These are phyloP conservation scores for Smallanthus sonchifolius DNA, from an alignment of 129 eudicot genomes.

Conservation along the genomic window DNA sequence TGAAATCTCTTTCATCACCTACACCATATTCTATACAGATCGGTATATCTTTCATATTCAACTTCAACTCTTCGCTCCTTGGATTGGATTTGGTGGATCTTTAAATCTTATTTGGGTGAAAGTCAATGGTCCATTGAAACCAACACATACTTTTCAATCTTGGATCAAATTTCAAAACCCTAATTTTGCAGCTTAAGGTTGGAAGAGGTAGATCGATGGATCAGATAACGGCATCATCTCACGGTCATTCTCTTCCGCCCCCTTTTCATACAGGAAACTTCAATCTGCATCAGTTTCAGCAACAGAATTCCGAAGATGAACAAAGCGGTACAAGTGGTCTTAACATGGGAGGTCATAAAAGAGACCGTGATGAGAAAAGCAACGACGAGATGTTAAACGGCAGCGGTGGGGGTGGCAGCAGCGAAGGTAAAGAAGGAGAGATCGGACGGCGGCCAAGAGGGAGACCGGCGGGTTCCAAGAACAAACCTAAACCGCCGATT, in stretches of 20 bases:
- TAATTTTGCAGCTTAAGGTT: neutral
- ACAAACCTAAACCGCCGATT: slow-evolving; percentile 70
- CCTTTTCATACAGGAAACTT: slow-evolving; percentile 69
- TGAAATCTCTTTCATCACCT: slow-evolving; percentile 12
- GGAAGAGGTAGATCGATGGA: slow-evolving; percentile 39
- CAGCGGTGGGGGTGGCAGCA: slow-evolving; percentile 32
- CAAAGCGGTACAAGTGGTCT: slow-evolving; percentile 58
- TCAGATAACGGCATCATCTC: slow-evolving; percentile 35
- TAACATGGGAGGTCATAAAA: slow-evolving; percentile 44
- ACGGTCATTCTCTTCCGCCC: slow-evolving; percentile 64
- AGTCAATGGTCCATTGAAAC: neutral
- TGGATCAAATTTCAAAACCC: slow-evolving; percentile 16
- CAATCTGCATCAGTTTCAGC: slow-evolving; percentile 57
- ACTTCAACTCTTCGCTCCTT: neutral
- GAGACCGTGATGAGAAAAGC: slow-evolving; percentile 51
- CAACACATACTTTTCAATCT: neutral
- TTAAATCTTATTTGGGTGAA: neutral
- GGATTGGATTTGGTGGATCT: slow-evolving; percentile 11
- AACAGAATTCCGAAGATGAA: slow-evolving; percentile 64
- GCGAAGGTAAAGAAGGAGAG: slow-evolving; percentile 41
- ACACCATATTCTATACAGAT: neutral
- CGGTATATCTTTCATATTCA: neutral
- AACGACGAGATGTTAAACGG: slow-evolving; percentile 25
- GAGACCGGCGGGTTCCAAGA: slow-evolving; percentile 74
- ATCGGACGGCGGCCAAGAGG: slow-evolving; percentile 60